A percentile compares a stretch with the other conserved stretches of the same genome.
These are phyloP conservation scores for Trichophyton mentagrophytes DNA, from an alignment of 2,329 filamentous ascomycete species.

Conservation along the genomic window DNA sequence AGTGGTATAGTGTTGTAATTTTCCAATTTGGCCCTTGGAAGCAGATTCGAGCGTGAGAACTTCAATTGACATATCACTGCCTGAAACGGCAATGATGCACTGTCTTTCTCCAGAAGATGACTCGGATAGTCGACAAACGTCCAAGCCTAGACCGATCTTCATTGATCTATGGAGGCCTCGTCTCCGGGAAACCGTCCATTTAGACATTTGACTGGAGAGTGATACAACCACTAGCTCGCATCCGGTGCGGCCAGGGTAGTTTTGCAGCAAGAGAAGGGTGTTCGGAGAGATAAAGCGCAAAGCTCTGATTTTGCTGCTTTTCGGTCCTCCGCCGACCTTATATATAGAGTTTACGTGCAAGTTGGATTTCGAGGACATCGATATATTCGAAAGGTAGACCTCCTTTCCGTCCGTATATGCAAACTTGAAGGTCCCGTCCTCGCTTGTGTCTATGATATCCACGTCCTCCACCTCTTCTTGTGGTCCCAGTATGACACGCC, in stretches of 20 bases:
- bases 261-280: constrained; percentile 44
- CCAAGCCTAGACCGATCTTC: constrained; percentile 63
- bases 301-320: constrained; percentile 41
- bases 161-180: constrained; percentile 54
- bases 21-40: constrained; percentile 30
- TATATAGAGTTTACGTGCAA: constrained; percentile 18
- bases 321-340: constrained; percentile 1
- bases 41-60: constrained; percentile 65
- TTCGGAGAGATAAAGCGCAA: constrained; percentile 44
- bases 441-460: constrained; percentile 27
- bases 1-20: constrained; percentile 39
- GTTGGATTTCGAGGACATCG: constrained; percentile 35
- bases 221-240: constrained; percentile 42
- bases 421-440: constrained; percentile 47
- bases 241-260: constrained; percentile 42
- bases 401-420: constrained; percentile 68
- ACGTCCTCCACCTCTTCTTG: constrained; percentile 41
- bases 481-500: constrained; percentile 39
- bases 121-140: constrained; percentile 56
- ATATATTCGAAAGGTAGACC: constrained; percentile 54
- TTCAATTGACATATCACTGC: constrained; percentile 64
- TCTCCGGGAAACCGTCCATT: constrained; percentile 37
- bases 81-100: constrained; percentile 67
- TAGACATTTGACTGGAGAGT: constrained; percentile 17
- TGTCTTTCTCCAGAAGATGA: constrained; percentile 53